Percentiles rank a stretch among this genome's conserved stretches.
These are phyloP conservation scores for Leishmania aethiopica DNA, from an alignment of 208 protist genomes.

Conservation along the genomic window DNA sequence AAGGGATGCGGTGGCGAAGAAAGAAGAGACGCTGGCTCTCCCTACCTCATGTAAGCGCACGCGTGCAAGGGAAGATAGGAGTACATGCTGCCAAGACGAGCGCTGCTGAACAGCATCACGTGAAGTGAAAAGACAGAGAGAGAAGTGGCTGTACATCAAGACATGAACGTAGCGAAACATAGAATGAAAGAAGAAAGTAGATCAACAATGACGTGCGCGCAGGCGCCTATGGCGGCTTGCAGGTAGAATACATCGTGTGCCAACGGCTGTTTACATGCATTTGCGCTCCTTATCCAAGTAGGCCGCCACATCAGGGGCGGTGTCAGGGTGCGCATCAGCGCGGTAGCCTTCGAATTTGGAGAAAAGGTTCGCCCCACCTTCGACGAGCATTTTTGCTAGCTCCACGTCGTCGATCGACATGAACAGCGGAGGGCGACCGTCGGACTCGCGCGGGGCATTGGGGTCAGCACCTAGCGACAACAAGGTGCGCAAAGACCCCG, in stretches of 20 bases:
- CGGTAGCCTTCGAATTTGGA: slow-evolving; percentile 73
- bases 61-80: background rate
- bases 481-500: slow-evolving; percentile 50
- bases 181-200: background rate
- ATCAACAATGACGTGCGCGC: background rate
- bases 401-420: slow-evolving; percentile 82
- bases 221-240: background rate
- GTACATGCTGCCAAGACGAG: background rate
- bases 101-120: background rate
- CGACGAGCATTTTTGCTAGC: slow-evolving; percentile 67
- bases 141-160: slow-evolving; percentile 3
- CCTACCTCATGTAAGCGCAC: background rate
- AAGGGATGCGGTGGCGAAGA: background rate
- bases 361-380: slow-evolving; percentile 74
- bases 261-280: slow-evolving; percentile 37
- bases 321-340: slow-evolving; percentile 81
- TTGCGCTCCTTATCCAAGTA: slow-evolving; percentile 43
- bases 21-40: background rate
- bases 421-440: slow-evolving; percentile 83
- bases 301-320: slow-evolving; percentile 57
- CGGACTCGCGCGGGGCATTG: slow-evolving; percentile 55
- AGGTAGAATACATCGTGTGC: background rate
- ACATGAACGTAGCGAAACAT: background rate
- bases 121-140: background rate
- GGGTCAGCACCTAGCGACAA: slow-evolving; percentile 82